Evolutionary conservation across 2,329 filamentous ascomycete species (phyloP).

Genomic region (Chrysoporthe cubensis): DNA sequence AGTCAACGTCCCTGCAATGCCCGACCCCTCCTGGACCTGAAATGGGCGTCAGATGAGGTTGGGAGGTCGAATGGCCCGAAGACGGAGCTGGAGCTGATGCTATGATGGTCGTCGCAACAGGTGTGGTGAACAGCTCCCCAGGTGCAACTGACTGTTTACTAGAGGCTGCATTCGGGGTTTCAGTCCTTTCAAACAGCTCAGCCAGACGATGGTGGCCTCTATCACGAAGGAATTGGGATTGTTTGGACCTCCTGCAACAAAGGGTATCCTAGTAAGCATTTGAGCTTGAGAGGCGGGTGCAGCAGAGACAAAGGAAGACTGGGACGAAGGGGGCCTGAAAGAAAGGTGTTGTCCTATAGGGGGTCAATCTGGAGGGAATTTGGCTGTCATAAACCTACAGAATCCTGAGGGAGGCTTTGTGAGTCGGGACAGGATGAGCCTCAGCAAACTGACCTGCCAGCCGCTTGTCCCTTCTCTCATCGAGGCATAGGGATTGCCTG

Average conservation of each 20-base stretch:
- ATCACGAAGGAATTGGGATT: slow-evolving; percentile 1
- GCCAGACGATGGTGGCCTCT: not conserved
- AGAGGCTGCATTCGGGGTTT: not conserved
- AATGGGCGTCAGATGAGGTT: not conserved
- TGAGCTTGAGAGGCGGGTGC: not conserved
- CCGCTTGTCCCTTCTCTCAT: not conserved
- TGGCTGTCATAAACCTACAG: not conserved
- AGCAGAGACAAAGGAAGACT: not conserved
- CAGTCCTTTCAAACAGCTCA: not conserved
- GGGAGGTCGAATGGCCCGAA: not conserved
- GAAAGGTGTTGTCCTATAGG: not conserved
- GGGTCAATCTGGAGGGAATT: not conserved
- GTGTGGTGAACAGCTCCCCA: not conserved
- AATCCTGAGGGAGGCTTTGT: not conserved
- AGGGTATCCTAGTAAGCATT: not conserved
- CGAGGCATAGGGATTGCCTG: not conserved
- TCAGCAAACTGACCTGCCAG: not conserved
- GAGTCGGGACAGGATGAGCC: not conserved
- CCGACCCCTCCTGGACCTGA: slow-evolving; percentile 6
- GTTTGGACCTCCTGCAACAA: slow-evolving; percentile 1
- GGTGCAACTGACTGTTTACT: not conserved
- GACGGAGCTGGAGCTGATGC: not conserved
- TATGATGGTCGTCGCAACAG: not conserved
- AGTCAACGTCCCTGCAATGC: not conserved
- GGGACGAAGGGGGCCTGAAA: not conserved